Conservation (phyloP, 495 filamentous ascomycete genomes). For the Poronia punctata region DNA sequence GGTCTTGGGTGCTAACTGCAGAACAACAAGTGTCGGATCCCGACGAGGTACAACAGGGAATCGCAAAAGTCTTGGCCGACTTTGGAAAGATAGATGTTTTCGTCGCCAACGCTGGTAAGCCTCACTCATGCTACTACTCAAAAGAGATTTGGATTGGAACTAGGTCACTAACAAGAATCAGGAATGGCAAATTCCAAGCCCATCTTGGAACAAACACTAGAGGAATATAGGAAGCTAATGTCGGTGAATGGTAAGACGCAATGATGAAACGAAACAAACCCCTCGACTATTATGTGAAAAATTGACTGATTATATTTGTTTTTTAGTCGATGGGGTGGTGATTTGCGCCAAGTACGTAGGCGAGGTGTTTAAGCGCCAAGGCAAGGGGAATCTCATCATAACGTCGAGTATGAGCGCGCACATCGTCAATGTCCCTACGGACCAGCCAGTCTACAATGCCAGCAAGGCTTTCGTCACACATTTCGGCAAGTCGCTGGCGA, state of each 20-base stretch:
- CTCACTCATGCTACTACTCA: neutral
- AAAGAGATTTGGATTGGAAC: neutral
- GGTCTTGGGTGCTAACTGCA: too few species aligned
- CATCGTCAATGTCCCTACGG: constrained; percentile 56
- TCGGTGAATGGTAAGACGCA: constrained; percentile 26
- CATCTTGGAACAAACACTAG: constrained; percentile 38
- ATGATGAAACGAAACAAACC: too few species aligned
- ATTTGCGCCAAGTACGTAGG: constrained; percentile 44
- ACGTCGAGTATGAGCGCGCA: constrained; percentile 56
- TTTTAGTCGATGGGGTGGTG: constrained; percentile 47
- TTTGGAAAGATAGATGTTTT: constrained; percentile 38
- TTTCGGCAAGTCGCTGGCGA: constrained; percentile 48
- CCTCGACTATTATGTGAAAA: constrained; percentile 14
- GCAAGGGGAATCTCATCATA: constrained; percentile 30
- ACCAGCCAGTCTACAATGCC: constrained; percentile 56
- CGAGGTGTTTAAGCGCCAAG: constrained; percentile 39
- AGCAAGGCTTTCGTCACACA: constrained; percentile 52
- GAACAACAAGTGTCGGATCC: constrained; percentile 51
- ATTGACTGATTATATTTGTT: constrained; percentile 22
- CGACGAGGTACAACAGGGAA: constrained; percentile 38
- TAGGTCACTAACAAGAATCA: neutral
- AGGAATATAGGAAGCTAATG: constrained; percentile 42
- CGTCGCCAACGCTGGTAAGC: constrained; percentile 30
- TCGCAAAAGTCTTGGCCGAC: constrained; percentile 33
- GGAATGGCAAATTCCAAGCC: constrained; percentile 48